Evolutionary conservation across 768 basidiomycete genomes (phyloP).

Genomic region (Auricularia sp.): DNA sequence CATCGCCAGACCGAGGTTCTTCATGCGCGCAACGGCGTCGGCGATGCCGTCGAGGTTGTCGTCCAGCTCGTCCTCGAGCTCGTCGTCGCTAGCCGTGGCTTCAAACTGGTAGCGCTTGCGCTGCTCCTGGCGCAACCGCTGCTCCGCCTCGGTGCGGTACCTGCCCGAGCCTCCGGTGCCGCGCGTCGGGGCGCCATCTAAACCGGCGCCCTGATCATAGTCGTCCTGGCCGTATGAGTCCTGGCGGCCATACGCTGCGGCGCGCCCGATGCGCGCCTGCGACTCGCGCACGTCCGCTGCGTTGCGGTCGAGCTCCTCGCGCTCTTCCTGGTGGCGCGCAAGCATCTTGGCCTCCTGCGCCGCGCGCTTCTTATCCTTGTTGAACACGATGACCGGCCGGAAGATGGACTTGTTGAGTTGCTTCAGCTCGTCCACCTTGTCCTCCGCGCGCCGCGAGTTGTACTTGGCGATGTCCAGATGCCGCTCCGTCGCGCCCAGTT

Average conservation of each 20-base stretch:
- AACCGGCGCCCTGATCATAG: constrained; percentile 17
- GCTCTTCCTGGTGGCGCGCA: constrained; percentile 81
- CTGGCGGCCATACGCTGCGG: constrained; percentile 47
- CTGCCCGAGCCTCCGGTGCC: constrained; percentile 31
- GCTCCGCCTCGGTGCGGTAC: constrained; percentile 41
- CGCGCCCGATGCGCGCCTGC: constrained; percentile 75
- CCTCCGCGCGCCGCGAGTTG: constrained; percentile 78
- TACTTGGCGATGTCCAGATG: constrained; percentile 89
- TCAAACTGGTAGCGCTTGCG: constrained; percentile 88
- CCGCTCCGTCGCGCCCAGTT: constrained; percentile 87
- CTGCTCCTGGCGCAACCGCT: constrained; percentile 51
- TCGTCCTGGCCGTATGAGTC: constrained; percentile 18
- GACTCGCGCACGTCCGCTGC: constrained; percentile 80
- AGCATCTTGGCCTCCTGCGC: constrained; percentile 79
- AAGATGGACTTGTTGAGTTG: constrained; percentile 93
- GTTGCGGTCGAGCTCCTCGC: constrained; percentile 70
- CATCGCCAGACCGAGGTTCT: constrained; percentile 71
- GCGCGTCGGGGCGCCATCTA: constrained; percentile 13
- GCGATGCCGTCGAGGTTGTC: constrained; percentile 82
- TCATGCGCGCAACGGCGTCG: constrained; percentile 66
- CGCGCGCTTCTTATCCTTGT: constrained; percentile 84
- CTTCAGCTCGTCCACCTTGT: constrained; percentile 89
- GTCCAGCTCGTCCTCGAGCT: constrained; percentile 90
- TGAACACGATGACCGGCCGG: constrained; percentile 81
- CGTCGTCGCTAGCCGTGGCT: constrained; percentile 80